Conservation (phyloP, 2,329 filamentous ascomycete genomes). For the Hypoxylon sp. region DNA sequence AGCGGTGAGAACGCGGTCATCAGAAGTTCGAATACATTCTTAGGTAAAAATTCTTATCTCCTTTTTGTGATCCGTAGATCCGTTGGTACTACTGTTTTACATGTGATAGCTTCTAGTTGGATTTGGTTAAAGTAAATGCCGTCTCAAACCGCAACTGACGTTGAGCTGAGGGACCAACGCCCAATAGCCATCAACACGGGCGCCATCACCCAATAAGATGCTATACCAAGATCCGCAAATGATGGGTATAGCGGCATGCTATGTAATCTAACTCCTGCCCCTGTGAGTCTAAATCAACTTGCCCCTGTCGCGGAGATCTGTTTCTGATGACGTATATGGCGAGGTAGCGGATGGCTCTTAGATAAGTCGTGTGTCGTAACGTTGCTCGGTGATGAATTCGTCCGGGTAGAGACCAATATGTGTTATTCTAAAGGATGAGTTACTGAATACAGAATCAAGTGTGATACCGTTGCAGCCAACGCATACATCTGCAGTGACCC, state of each 20-base stretch:
- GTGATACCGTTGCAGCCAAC: conserved; percentile 15
- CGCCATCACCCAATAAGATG: conserved; percentile 30
- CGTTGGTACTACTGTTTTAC: conserved; percentile 13
- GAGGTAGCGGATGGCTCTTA: neutral
- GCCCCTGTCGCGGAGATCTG: conserved; percentile 12
- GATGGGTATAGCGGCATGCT: conserved; percentile 30
- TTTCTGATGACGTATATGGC: conserved; percentile 30
- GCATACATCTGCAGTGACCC: conserved; percentile 17
- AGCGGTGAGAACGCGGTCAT: conserved; percentile 13
- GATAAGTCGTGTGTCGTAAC: conserved; percentile 33
- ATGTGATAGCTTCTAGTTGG: conserved; percentile 27
- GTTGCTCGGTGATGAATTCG: conserved; percentile 24
- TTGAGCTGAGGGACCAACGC: conserved; percentile 18
- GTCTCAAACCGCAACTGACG: conserved; percentile 31
- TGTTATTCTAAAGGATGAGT: conserved; percentile 5
- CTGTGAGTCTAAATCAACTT: conserved; percentile 30
- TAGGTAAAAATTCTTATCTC: conserved; percentile 9
- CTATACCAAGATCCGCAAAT: conserved; percentile 28
- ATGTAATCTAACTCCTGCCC: conserved; percentile 27
- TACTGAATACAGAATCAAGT: conserved; percentile 12
- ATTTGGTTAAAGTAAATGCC: conserved; percentile 23
- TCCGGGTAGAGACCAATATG: conserved; percentile 1
- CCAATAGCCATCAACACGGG: conserved; percentile 38
- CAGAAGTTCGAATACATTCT: conserved; percentile 1
- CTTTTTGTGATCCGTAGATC: conserved; percentile 23